These are phyloP conservation scores for Wallacemonas sp. DNA, from an alignment of 208 protist genomes.

Conservation along the genomic window DNA sequence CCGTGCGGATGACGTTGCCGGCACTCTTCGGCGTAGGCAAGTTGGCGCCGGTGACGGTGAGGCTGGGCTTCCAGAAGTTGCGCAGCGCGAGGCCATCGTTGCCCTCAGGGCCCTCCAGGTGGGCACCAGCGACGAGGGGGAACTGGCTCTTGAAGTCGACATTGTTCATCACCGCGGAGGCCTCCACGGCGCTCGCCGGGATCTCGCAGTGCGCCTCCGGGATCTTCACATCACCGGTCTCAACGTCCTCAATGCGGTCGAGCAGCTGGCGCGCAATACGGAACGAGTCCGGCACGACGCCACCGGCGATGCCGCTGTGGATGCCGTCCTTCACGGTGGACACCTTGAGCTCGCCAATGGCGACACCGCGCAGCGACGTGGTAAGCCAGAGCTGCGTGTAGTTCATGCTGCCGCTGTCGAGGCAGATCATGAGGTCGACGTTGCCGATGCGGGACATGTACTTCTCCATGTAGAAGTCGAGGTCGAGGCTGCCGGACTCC, in stretches of 20 bases:
- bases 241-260: constrained; percentile 89
- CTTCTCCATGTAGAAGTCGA: constrained; percentile 82
- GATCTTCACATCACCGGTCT: constrained; percentile 90
- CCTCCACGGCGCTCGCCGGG: constrained; percentile 56
- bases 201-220: constrained; percentile 89
- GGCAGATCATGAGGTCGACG: constrained; percentile 92
- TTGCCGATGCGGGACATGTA: constrained; percentile 69
- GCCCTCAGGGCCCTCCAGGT: constrained; percentile 17
- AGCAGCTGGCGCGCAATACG: constrained; percentile 90
- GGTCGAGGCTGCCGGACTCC: constrained; percentile 87
- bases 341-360: constrained; percentile 82
- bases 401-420: constrained; percentile 94
- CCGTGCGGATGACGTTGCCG: constrained; percentile 94
- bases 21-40: constrained; percentile 77
- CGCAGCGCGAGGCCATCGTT: constrained; percentile 83
- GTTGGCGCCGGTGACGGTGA: constrained; percentile 92
- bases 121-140: constrained; percentile 38
- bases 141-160: constrained; percentile 73
- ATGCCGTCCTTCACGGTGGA: constrained; percentile 86
- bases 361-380: constrained; percentile 91
- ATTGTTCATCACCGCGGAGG: constrained; percentile 50
- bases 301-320: constrained; percentile 91
- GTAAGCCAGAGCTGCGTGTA: constrained; percentile 97
- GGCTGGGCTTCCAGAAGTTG: constrained; percentile 93
- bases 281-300: constrained; percentile 95